Evolutionary conservation across 2,329 filamentous ascomycete genomes (phyloP), one percentile per base, ranked within the genome.

Genomic region (Epichloe hybrida): DNA sequence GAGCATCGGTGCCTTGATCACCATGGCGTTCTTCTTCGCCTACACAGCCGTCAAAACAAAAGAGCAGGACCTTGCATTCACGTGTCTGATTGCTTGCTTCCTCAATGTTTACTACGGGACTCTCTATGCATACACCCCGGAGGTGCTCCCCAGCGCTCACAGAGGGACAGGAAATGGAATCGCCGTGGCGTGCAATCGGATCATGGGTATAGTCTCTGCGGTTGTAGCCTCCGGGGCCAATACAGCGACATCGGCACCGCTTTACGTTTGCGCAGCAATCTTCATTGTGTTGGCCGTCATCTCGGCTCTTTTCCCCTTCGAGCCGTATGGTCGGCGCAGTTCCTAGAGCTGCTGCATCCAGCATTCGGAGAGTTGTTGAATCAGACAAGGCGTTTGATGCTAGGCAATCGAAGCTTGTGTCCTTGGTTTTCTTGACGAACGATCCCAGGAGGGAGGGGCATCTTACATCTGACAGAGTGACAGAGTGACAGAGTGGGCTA

Each of bases 111-210:
- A 87, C 64, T 88, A 88, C 57, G 80, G 81, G 31, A 83, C 79
- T 61, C 55, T 86, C 62, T 75, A 84, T 70, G 64, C 85, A 64
- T 74, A 87, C 69, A 66, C 83, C 53, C 74, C 79, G 23, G 74
- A 81, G 61, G 76, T 80, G 0, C 68, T 86, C 2, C 83, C 83
- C 0, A 81, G 75, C 43, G 83, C 83, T 0, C 84, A 89, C 59
- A 74, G 85, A 3, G 83, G 83, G 0, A 89, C 85, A 0, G 85
- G 85, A 11, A 88, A 87, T 59, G 84, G 83, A 1, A 75, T 88
- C 42, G 79, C 82, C 0, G 84, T 88, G 35, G 81, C 77, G 0
- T 79, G 77, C 54, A 88, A 88, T 57, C 73, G 84, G 2, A 62
- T 88, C 56, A 88, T 88, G 84, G 84, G 84, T 2, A 85, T 88